Conservation (phyloP, 2,329 filamentous ascomycete genomes). For the Penicillium sp. region DNA sequence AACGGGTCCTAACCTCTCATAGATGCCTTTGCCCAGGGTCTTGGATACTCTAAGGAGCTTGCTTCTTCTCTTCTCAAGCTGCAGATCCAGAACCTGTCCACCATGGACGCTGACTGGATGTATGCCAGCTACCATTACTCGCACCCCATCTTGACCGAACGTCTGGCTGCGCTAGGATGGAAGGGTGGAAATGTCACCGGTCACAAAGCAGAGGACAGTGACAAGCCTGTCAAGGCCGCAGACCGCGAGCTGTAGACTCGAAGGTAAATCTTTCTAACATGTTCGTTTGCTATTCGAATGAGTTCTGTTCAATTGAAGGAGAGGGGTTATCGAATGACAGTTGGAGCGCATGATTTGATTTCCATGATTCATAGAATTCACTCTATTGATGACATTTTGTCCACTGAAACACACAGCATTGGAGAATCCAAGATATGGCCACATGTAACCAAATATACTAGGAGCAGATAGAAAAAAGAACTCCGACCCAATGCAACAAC, state of each 20-base stretch:
- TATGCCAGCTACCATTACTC: constrained; percentile 99
- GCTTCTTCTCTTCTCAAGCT: constrained; percentile 89
- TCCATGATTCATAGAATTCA: too few relatives aligned
- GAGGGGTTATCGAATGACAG: neutral
- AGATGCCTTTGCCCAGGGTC: constrained; percentile 76
- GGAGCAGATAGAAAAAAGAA: constrained; percentile 12
- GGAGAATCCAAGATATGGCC: too few relatives aligned
- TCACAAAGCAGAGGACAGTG: constrained; percentile 48
- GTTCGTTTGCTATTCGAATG: neutral
- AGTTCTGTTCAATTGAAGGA: neutral
- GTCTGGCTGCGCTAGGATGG: constrained; percentile 87
- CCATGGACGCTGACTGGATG: constrained; percentile 98
- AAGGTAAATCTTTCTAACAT: neutral
- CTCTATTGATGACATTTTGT: too few relatives aligned
- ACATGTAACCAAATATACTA: too few relatives aligned
- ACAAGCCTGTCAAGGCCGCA: constrained; percentile 61
- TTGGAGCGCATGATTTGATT: too few relatives aligned
- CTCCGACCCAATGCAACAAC: constrained; percentile 26
- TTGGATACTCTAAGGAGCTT: constrained; percentile 79
- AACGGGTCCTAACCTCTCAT: constrained; percentile 16
- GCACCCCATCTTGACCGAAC: constrained; percentile 90
- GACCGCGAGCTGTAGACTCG: constrained; percentile 64
- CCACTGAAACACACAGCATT: too few relatives aligned
- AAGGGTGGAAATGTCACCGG: constrained; percentile 52
- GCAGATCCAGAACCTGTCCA: constrained; percentile 95